Evolutionary conservation across 73 alveolate genomes (phyloP).

Genomic region (Effrenium voratum): DNA sequence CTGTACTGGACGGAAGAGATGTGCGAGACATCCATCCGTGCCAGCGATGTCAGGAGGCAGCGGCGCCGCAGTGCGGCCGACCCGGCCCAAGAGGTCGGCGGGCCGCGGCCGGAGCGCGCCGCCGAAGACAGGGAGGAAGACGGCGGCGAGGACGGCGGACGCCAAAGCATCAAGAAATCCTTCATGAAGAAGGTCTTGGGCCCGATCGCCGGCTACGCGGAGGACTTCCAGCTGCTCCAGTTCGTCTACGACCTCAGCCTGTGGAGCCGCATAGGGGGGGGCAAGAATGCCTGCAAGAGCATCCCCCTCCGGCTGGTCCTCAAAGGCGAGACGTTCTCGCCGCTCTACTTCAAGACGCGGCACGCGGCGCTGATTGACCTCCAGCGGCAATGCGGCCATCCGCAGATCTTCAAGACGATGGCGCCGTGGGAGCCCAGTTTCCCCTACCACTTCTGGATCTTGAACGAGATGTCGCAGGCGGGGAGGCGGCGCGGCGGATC

Average conservation of each 20-base stretch:
- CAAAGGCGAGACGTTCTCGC: not conserved
- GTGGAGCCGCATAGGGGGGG: not conserved
- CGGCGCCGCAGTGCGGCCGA: no score
- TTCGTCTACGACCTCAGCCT: not conserved
- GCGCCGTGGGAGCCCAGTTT: no score
- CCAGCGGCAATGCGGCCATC: no score
- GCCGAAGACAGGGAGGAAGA: not conserved
- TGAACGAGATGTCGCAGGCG: no score
- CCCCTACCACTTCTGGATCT: no score
- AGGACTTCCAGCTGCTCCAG: not conserved
- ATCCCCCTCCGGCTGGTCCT: not conserved
- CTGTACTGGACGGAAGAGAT: not conserved
- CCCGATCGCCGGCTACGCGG: not conserved
- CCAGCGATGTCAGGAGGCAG: not conserved
- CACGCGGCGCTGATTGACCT: not conserved
- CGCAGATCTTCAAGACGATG: no score
- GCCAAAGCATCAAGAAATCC: not conserved
- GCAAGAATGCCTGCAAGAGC: not conserved
- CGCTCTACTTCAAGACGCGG: not conserved
- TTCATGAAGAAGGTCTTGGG: not conserved
- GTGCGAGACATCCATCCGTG: not conserved
- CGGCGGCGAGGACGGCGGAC: not conserved
- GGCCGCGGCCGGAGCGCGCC: not conserved
- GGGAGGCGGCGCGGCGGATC: no score
- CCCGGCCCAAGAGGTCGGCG: not conserved